These are phyloP conservation scores for Paecilomyces dactylethromorphus DNA, from an alignment of 2,329 filamentous ascomycete species.

Conservation along the genomic window DNA sequence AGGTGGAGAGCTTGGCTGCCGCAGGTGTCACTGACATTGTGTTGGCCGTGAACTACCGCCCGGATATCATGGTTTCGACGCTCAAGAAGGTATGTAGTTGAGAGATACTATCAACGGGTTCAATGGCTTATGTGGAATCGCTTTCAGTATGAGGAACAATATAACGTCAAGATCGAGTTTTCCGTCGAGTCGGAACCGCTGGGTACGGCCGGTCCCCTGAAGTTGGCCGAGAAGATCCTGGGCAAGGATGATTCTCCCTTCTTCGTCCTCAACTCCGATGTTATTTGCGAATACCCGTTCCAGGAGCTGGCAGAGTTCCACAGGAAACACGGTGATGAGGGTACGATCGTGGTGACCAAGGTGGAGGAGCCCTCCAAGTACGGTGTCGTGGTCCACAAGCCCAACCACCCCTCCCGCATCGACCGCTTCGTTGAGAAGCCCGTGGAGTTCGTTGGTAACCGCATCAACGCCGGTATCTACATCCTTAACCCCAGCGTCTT, in stretches of 20 bases:
- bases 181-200: constrained; percentile 94
- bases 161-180: constrained; percentile 93
- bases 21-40: constrained; percentile 97
- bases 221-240: constrained; percentile 87
- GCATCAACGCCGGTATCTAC: constrained; percentile 98
- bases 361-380: constrained; percentile 99
- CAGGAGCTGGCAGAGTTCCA: constrained; percentile 84
- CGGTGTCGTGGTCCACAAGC: constrained; percentile 96
- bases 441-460: constrained; percentile 96
- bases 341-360: constrained; percentile 97
- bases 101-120: background rate
- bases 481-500: constrained; percentile 92
- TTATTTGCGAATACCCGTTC: constrained; percentile 98
- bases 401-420: constrained; percentile 81
- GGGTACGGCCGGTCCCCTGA: constrained; percentile 89
- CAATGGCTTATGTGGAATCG: background rate
- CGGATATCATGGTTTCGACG: constrained; percentile 93
- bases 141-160: constrained; percentile 74
- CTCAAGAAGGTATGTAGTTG: constrained; percentile 68
- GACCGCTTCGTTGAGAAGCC: constrained; percentile 99
- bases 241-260: constrained; percentile 91
- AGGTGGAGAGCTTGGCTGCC: constrained; percentile 88
- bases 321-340: constrained; percentile 86
- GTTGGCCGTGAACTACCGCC: constrained; percentile 95
- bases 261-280: constrained; percentile 97